Evolutionary conservation across 2,329 filamentous ascomycete genomes (phyloP).

Genomic region (Botrytis hyacinthi): DNA sequence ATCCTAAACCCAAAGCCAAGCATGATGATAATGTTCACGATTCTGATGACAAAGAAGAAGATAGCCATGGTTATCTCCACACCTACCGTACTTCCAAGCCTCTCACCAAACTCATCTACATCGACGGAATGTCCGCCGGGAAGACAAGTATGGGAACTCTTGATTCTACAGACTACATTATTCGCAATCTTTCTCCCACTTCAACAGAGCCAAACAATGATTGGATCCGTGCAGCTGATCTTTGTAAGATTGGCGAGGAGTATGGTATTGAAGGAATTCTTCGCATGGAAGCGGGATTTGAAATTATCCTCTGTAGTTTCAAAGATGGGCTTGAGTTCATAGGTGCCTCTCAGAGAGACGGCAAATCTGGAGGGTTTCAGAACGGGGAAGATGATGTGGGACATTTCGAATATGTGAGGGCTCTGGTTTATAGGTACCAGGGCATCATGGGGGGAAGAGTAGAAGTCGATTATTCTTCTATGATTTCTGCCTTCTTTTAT

Average conservation of each 20-base stretch:
- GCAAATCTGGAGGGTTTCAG: neutral
- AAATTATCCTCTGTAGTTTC: constrained; percentile 68
- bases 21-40: neutral
- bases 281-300: constrained; percentile 68
- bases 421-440: constrained; percentile 44
- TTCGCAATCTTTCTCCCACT: constrained; percentile 39
- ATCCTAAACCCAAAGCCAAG: neutral
- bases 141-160: constrained; percentile 65
- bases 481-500: constrained; percentile 37
- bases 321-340: constrained; percentile 34
- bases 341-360: constrained; percentile 26
- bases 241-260: constrained; percentile 54
- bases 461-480: constrained; percentile 34
- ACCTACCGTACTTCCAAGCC: constrained; percentile 59
- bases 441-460: constrained; percentile 43
- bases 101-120: constrained; percentile 59
- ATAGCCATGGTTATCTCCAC: constrained; percentile 59
- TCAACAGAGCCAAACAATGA: constrained; percentile 46
- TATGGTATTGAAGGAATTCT: constrained; percentile 65
- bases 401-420: constrained; percentile 41
- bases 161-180: constrained; percentile 63
- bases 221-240: constrained; percentile 48
- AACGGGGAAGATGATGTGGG: constrained; percentile 1
- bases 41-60: constrained; percentile 1
- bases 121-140: constrained; percentile 68